Evolutionary conservation across 345 rosid genomes (phyloP).

Genomic region (Schrenkiella parvula): DNA sequence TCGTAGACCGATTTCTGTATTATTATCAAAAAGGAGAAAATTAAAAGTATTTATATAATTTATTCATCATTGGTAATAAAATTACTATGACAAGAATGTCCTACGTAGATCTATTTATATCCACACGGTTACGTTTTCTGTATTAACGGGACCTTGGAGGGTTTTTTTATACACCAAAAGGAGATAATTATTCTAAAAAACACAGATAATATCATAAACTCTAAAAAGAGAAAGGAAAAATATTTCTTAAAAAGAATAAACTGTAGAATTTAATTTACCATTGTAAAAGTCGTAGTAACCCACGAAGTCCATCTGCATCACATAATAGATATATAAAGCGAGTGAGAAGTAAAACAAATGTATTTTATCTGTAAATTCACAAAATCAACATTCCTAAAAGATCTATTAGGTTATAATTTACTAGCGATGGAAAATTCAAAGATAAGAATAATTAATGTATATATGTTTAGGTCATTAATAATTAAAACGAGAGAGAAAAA

Average conservation of each 20-base stretch:
- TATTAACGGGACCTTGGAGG: neutral
- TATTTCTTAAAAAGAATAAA: neutral
- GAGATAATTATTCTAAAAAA: neutral
- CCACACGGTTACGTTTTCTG: neutral
- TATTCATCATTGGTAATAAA: neutral
- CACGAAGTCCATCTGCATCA: constrained; percentile 45
- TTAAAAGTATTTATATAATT: neutral
- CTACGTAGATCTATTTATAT: neutral
- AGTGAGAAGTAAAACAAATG: neutral
- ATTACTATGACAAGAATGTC: neutral
- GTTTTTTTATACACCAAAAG: neutral
- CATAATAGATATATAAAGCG: neutral
- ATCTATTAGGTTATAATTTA: neutral
- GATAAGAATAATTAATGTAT: neutral
- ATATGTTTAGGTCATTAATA: neutral
- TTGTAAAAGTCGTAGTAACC: constrained; percentile 42
- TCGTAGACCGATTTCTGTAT: constrained; percentile 6
- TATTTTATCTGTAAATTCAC: neutral
- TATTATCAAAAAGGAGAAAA: neutral
- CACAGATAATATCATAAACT: neutral
- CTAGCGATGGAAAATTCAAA: neutral
- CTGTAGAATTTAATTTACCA: constrained; percentile 25
- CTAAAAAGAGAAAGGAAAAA: neutral
- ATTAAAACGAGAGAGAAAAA: neutral
- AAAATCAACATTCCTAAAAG: neutral